phyloP scores from a whole-genome alignment of 495 filamentous ascomycete species.

The Clavariopsis aquatica region DNA sequence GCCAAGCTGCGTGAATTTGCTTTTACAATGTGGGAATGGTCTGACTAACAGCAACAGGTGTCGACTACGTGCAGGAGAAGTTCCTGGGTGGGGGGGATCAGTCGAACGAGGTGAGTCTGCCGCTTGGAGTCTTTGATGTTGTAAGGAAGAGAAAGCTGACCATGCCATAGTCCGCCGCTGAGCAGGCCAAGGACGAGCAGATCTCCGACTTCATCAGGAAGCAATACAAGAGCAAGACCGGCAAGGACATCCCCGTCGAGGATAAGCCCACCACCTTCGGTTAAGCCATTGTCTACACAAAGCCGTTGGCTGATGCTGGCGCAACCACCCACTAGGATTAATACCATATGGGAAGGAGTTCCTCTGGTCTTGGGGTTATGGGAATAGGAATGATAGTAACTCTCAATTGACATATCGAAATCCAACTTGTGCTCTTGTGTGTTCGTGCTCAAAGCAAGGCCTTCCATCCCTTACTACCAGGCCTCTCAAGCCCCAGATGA shows the following conservation, averaged over 20 bases:
- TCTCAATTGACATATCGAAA: background rate
- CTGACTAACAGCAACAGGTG: conserved; percentile 47
- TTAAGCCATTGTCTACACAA: conserved; percentile 1
- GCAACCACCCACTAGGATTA: background rate
- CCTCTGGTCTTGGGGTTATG: background rate
- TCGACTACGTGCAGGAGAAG: conserved; percentile 69
- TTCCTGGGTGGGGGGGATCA: conserved; percentile 65
- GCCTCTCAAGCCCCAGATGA: conserved; percentile 59
- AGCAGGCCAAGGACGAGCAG: conserved; percentile 74
- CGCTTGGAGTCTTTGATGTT: background rate
- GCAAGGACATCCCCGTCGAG: conserved; percentile 63
- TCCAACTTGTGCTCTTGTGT: background rate
- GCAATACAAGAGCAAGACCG: conserved; percentile 62
- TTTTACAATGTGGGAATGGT: background rate
- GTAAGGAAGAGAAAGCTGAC: background rate
- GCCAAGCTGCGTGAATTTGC: conserved; percentile 3
- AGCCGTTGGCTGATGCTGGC: background rate
- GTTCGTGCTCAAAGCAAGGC: conserved; percentile 46
- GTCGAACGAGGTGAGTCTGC: conserved; percentile 56
- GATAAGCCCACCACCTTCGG: conserved; percentile 58
- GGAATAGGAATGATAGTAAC: background rate
- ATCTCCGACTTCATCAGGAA: conserved; percentile 55
- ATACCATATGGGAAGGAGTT: conserved; percentile 1
- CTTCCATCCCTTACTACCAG: conserved; percentile 50
- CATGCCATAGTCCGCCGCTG: conserved; percentile 52